Evolutionary conservation across 768 basidiomycete genomes (phyloP).

Genomic region (Tylopilus rubrobrunneus): DNA sequence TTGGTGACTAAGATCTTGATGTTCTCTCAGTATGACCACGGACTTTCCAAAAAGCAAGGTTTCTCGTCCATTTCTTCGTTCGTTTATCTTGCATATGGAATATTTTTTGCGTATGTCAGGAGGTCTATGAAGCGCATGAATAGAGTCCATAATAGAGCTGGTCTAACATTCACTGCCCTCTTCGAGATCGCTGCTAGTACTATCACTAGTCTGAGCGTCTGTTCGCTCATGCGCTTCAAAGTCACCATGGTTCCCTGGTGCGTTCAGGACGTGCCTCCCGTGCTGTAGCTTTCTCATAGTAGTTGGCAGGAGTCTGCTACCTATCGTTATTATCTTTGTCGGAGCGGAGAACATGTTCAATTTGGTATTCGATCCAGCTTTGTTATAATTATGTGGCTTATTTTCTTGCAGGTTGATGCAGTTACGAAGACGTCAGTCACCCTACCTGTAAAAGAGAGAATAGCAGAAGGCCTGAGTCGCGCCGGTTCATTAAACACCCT

Average conservation of each 20-base stretch:
- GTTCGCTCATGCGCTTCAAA: slow-evolving; percentile 83
- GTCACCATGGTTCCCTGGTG: slow-evolving; percentile 90
- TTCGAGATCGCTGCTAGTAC: slow-evolving; percentile 92
- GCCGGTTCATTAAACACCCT: slow-evolving; percentile 91
- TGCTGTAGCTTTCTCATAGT: slow-evolving; percentile 7
- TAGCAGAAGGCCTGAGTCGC: slow-evolving; percentile 83
- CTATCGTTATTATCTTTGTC: slow-evolving; percentile 91
- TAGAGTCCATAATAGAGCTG: slow-evolving; percentile 85
- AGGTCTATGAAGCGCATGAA: slow-evolving; percentile 74
- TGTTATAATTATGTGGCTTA: slow-evolving; percentile 20
- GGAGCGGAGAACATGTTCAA: slow-evolving; percentile 98
- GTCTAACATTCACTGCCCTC: slow-evolving; percentile 89
- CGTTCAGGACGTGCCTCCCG: slow-evolving; percentile 19
- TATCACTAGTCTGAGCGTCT: slow-evolving; percentile 89
- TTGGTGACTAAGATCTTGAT: slow-evolving; percentile 6
- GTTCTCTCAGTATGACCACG: slow-evolving; percentile 47
- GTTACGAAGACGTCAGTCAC: slow-evolving; percentile 83
- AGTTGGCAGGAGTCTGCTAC: slow-evolving; percentile 69
- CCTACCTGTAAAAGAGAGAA: slow-evolving; percentile 84
- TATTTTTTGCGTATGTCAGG: slow-evolving; percentile 71
- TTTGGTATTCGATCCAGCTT: slow-evolving; percentile 51
- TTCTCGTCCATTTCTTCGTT: slow-evolving; percentile 65
- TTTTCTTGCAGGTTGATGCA: slow-evolving; percentile 65
- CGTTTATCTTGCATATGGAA: slow-evolving; percentile 71
- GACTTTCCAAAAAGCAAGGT: slow-evolving; percentile 41